phyloP scores from a whole-genome alignment of 345 rosid species.

The Erucastrum elatum region DNA sequence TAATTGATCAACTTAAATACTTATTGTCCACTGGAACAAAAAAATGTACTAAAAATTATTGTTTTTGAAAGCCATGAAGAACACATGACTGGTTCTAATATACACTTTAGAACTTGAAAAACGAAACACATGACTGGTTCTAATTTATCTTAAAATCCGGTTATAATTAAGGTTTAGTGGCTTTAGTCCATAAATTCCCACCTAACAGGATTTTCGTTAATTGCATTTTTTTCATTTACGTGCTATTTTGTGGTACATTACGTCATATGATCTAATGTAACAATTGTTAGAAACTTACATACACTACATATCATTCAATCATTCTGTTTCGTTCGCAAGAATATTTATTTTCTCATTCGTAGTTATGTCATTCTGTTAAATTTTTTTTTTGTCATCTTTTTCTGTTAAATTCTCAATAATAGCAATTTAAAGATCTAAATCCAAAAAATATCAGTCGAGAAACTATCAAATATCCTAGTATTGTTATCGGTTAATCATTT shows the following conservation, averaged over 20 bases:
- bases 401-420: not conserved
- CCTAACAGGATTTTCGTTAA: not conserved
- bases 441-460: not conserved
- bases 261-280: slow-evolving; percentile 1
- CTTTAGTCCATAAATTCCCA: not conserved
- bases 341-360: not conserved
- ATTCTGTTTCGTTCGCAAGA: not conserved
- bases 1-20: no score
- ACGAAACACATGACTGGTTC: not conserved
- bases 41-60: no score
- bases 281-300: not conserved
- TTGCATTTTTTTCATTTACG: not conserved
- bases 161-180: not conserved
- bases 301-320: not conserved
- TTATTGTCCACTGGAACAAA: no score
- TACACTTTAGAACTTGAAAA: not conserved
- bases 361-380: not conserved
- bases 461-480: not conserved
- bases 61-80: not conserved
- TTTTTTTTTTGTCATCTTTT: no score
- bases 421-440: not conserved
- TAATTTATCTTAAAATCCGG: not conserved
- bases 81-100: not conserved
- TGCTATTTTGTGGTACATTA: not conserved
- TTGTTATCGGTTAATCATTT: not conserved